Base-by-base conservation (phyloP, 140 eudicot genomes). In the Cichorium intybus region DNA sequence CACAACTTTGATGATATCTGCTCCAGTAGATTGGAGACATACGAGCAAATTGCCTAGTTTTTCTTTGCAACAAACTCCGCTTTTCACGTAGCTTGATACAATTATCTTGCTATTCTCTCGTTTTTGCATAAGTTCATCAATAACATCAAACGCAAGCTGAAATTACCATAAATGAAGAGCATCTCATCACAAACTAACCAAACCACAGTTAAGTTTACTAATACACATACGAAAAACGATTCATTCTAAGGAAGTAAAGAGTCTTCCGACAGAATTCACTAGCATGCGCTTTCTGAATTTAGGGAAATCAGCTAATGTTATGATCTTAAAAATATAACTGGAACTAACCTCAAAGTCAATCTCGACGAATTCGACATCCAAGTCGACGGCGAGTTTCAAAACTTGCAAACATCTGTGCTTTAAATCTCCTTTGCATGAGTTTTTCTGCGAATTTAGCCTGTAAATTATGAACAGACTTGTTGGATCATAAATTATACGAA, bases 311-410 rank as follows among this genome's bases (percentile, higher is more conserved):
- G 34, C n/a, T 1, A n/a, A 18, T 1, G 43, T 56, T 35, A 43
- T 51, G 62, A 50, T 46, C 6, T 4, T 16, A 5, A 18, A 12
- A 9, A 26, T 12, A 20, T 7, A 24, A 37, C 3, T 12, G 12
- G 11, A 65, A 56, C 85, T 63, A 55, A 87, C 95, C 91, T 87
- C 86, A 1, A 66, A 54, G 60, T 81, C 90, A 47, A 87, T 72
- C 59, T 87, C 91, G 34, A 87, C 79, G 55, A 87, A 87, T 79
- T 87, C 91, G 27, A 84, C 79, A 17, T 81, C 84, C 47, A 87
- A 47, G 64, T 81, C 77, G 52, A 87, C 33, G 43, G 95, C 95
- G 53, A 74, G 80, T 33, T 63, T 87, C 64, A 84, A 20, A 56
- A 87, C 73, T 64, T 84, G 91, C 68, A 79, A 24, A 41, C 84